Conservation (phyloP, 2,329 filamentous ascomycete genomes). For the Epichloe elymi region DNA sequence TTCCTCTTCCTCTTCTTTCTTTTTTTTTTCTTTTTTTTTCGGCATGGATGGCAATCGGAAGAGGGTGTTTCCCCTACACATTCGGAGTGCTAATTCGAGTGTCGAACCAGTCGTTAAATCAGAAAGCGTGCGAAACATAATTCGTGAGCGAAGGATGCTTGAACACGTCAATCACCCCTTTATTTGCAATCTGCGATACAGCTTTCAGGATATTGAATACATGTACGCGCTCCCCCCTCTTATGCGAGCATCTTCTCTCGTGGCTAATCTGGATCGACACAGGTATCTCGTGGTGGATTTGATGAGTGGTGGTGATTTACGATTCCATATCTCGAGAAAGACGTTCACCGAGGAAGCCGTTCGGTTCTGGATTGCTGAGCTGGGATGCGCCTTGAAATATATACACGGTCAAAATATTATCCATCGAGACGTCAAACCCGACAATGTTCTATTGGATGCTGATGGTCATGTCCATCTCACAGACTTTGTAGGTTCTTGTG, state of each 20-base stretch:
- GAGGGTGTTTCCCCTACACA: not conserved
- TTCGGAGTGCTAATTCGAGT: not conserved
- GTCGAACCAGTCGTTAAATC: constrained; percentile 70
- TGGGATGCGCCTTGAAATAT: constrained; percentile 82
- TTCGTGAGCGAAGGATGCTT: constrained; percentile 93
- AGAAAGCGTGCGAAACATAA: constrained; percentile 96
- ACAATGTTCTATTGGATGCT: constrained; percentile 77
- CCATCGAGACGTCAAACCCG: constrained; percentile 82
- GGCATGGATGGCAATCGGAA: no score
- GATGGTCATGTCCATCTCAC: constrained; percentile 94
- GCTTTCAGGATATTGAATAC: constrained; percentile 98
- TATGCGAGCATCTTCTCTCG: not conserved
- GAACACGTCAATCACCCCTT: constrained; percentile 97
- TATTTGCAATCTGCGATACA: constrained; percentile 95
- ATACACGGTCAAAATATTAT: constrained; percentile 80
- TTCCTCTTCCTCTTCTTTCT: no score
- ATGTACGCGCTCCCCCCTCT: constrained; percentile 49
- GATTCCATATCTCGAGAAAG: constrained; percentile 96
- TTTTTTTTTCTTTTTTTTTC: no score
- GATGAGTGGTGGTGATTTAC: constrained; percentile 92
- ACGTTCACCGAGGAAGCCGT: constrained; percentile 96
- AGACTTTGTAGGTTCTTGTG: constrained; percentile 62
- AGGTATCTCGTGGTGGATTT: constrained; percentile 96
- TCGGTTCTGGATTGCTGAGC: constrained; percentile 90
- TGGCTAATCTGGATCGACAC: constrained; percentile 5